Evolutionary conservation across 2,329 filamentous ascomycete genomes (phyloP), one percentile per base, ranked within the genome.

Genomic region (Colletotrichum karsti): DNA sequence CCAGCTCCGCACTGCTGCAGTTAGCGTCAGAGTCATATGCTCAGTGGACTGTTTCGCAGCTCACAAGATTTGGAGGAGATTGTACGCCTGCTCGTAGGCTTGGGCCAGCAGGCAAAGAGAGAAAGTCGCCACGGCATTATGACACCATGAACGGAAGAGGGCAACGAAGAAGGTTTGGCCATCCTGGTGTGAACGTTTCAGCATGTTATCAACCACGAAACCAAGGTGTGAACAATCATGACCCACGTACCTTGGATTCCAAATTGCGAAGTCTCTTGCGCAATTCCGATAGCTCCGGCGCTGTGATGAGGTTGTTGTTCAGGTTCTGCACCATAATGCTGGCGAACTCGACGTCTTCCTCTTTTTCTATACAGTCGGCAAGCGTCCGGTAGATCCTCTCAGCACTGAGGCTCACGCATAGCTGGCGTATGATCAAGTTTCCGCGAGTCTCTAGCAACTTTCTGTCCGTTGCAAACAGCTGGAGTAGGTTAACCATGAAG

Each of bases 301-400:
- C 96, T 2, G 97, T 99, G 72, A 99, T 98, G 61, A 99, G 90
- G 74, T 99, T 99, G 79, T 99, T 99, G 82, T 99, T 99, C 58
- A 99, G 86, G 75, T 98, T 98, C 78, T 99, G 96, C 30, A 99
- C 94, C 96, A 99, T 99, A 74, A 99, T 98, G 77, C 95, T 98
- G 15, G 96, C 95, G 80, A 99, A 99, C 78, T 99, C 97, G 44
- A 99, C 90, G 77, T 99, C 96, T 81, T 98, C 96, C 78, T 99
- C 96, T 76, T 95, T 97, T 79, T 98, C 96, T 9, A 99, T 92
- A 73, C 96, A 98, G 74, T 99, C 96, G 26, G 96, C 97, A 71
- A 99, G 85, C 3, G 94, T 98, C 33, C 96, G 90, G 76, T 98
- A 99, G 66, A 99, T 99, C 50, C 95, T 90, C 78, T 99, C 96